Evolutionary conservation across 2,329 filamentous ascomycete species (phyloP), one percentile per base, ranked within the genome.

Genomic region (Alternaria burnsii): DNA sequence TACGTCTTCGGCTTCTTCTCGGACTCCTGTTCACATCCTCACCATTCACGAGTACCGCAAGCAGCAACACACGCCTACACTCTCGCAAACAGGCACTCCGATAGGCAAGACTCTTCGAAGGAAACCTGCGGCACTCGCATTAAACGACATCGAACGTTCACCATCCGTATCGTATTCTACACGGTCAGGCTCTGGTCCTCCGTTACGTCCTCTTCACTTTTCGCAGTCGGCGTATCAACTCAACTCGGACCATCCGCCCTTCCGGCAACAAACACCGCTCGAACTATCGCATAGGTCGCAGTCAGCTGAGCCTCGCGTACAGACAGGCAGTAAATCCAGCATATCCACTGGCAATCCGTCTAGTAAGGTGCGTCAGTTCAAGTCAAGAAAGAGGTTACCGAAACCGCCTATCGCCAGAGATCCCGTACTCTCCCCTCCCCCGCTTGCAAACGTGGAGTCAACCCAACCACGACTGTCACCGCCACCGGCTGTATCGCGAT

Each of bases 31-130:
- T 20, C 76, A 77, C 44, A 67, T 71, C 3, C 68, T 80, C n/a
- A 73, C 78, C 22, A 67, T 80, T 20, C 78, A 78, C 69, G 76
- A 79, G 58, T 80, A 79, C 56, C 76, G 78, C 58, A 77, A 75
- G 59, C 76, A 76, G 63, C 76, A 78, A 52, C 67, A 71, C 38
- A 74, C 74, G 47, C 76, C 78, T 7, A 68, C 47, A 28, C 47
- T 42, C n/a, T 66, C 71, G 41, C 70, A 69, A 38, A 64, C 70
- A 14, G 68, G 61, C 12, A 72, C 74, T 14, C 71, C 73, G 40
- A 57, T 66, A n/a, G 72, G 73, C 42, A 78, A 70, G 59, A 72
- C 73, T 20, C 67, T 80, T 38, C 73, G 75, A 59, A 74, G 78
- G 52, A 79, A 77, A 59, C 61, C 76, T n/a, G 77, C 77, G 7